These are phyloP conservation scores for Solanum neorickii DNA, from an alignment of 257 asterid species.

Conservation along the genomic window DNA sequence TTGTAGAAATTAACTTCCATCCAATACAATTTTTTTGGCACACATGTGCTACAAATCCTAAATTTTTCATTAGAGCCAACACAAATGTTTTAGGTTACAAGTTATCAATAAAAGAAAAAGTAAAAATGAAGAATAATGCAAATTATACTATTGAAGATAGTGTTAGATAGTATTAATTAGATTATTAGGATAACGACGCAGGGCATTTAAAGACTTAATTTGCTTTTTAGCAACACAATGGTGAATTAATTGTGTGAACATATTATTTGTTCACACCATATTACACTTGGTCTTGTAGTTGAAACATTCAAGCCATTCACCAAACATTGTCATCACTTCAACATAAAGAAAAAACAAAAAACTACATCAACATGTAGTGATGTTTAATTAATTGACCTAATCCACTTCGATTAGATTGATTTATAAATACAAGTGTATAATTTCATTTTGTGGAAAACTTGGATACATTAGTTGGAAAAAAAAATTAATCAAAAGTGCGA, in stretches of 20 bases:
- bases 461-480: not conserved
- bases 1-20: not conserved
- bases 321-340: slow-evolving; percentile 13
- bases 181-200: not conserved
- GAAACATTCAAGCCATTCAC: slow-evolving; percentile 6
- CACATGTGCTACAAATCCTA: not conserved
- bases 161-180: not conserved
- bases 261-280: not conserved
- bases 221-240: not conserved
- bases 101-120: not conserved
- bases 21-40: not conserved
- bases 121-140: not conserved
- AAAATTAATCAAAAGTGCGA: not conserved
- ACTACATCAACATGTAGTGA: slow-evolving; percentile 1
- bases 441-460: not conserved
- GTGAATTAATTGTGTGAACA: not conserved
- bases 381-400: slow-evolving; percentile 20
- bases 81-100: not conserved
- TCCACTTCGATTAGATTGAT: slow-evolving; percentile 3
- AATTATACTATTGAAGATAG: not conserved
- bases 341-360: slow-evolving; percentile 10
- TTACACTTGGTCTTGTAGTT: not conserved
- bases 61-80: not conserved
- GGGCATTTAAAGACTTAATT: not conserved
- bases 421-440: not conserved